Evolutionary conservation across 805 yeast species (phyloP).

Genomic region (Jamesozyma hellenica): DNA sequence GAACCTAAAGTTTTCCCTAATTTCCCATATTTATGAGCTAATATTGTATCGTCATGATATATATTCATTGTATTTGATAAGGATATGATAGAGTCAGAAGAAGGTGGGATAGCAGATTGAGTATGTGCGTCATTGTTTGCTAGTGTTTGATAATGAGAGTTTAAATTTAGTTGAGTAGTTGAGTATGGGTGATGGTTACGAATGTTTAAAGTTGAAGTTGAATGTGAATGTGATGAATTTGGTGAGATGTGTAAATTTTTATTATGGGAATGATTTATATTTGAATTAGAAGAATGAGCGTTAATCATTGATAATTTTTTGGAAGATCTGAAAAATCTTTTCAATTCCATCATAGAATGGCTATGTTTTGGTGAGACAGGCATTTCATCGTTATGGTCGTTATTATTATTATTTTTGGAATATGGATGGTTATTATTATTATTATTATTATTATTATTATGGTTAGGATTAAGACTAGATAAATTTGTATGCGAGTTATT

Average conservation of each 20-base stretch:
- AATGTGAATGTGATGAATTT: neutral
- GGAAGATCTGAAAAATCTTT: conserved; percentile 57
- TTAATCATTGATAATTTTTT: conserved; percentile 10
- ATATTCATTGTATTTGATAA: conserved; percentile 30
- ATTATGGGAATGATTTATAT: neutral
- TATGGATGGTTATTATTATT: neutral
- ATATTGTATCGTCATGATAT: conserved; percentile 41
- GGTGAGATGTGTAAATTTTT: conserved; percentile 5
- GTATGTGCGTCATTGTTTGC: conserved; percentile 12
- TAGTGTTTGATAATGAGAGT: conserved; percentile 7
- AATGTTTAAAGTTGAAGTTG: neutral
- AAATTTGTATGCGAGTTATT: too few species aligned
- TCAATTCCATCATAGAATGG: conserved; percentile 59
- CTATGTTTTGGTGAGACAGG: conserved; percentile 17
- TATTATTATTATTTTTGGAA: conserved; percentile 1
- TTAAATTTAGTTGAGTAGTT: conserved; percentile 10
- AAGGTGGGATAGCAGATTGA: conserved; percentile 31
- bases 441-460: conserved; percentile 3
- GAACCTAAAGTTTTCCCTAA: conserved; percentile 69
- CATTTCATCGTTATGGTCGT: neutral
- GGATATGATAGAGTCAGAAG: conserved; percentile 27
- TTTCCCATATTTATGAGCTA: conserved; percentile 57
- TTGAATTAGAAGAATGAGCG: neutral
- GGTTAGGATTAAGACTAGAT: too few species aligned
- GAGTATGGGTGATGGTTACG: conserved; percentile 11